Percentiles rank a stretch among this genome's conserved stretches.
These are phyloP conservation scores for Pichia kluyveri DNA, from an alignment of 805 yeast genomes.

Conservation along the genomic window DNA sequence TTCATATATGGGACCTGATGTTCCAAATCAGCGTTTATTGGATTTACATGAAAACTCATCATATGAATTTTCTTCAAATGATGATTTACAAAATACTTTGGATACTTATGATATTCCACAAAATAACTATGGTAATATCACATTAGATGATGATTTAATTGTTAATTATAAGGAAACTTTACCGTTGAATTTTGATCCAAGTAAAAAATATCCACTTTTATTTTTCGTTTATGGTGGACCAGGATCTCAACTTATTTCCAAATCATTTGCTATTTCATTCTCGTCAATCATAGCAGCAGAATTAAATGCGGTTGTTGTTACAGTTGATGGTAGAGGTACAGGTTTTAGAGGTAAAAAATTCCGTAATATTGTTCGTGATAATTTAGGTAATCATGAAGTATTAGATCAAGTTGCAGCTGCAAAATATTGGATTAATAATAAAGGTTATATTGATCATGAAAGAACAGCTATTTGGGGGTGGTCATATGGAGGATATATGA, in stretches of 20 bases:
- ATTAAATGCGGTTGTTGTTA: constrained; percentile 76
- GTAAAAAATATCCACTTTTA: constrained; percentile 68
- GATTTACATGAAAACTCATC: constrained; percentile 35
- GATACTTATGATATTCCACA: constrained; percentile 47
- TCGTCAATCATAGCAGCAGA: constrained; percentile 72
- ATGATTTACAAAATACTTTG: constrained; percentile 31
- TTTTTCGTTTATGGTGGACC: constrained; percentile 96
- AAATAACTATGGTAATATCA: constrained; percentile 42
- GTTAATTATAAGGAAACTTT: constrained; percentile 63
- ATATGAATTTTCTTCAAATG: constrained; percentile 40
- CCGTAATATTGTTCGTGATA: constrained; percentile 73
- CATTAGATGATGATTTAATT: constrained; percentile 31
- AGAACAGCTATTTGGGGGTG: constrained; percentile 93
- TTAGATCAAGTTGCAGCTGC: constrained; percentile 85
- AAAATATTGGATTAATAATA: constrained; percentile 49
- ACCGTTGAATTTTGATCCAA: constrained; percentile 60
- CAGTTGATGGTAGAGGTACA: constrained; percentile 96
- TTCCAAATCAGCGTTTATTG: constrained; percentile 71
- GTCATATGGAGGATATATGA: constrained; percentile 95
- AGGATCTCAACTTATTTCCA: constrained; percentile 74
- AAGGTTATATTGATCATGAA: constrained; percentile 54
- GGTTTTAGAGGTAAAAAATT: constrained; percentile 78
- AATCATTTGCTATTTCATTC: constrained; percentile 51
- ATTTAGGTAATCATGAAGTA: constrained; percentile 75
- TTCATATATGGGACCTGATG: constrained; percentile 66